Percentiles rank a stretch among this genome's conserved stretches.
Evolutionary conservation across 1,139 yeast species (phyloP).

Genomic region (Pichia sp.): DNA sequence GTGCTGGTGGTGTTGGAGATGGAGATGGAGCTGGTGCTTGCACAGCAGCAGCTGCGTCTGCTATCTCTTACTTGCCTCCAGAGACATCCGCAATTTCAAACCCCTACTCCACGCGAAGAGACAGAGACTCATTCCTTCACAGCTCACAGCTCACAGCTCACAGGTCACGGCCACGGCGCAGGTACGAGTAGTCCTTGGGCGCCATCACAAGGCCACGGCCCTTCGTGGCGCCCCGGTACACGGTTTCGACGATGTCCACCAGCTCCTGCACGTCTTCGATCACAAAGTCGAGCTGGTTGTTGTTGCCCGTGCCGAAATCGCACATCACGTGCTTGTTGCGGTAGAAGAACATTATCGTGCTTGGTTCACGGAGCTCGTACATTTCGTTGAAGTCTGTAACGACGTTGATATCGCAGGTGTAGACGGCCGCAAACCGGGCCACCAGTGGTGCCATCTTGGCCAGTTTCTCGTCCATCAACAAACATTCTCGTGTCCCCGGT

Average conservation of each 20-base stretch:
- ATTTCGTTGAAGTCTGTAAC: conserved; percentile 89
- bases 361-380: conserved; percentile 89
- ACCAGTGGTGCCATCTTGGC: conserved; percentile 77
- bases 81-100: background rate
- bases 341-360: conserved; percentile 88
- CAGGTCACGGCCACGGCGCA: conserved; percentile 9
- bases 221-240: conserved; percentile 84
- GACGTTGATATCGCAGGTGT: conserved; percentile 79
- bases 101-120: background rate
- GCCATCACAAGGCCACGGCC: conserved; percentile 90
- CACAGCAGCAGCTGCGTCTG: too few species aligned
- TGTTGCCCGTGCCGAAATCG: conserved; percentile 97
- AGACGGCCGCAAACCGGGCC: conserved; percentile 79
- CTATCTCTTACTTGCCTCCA: background rate
- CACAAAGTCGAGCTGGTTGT: conserved; percentile 81
- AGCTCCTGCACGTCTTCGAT: conserved; percentile 80
- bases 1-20: background rate
- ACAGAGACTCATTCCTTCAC: too few species aligned
- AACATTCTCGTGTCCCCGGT: conserved; percentile 68
- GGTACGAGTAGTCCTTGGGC: conserved; percentile 53
- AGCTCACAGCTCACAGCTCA: background rate
- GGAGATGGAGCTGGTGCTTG: background rate
- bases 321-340: conserved; percentile 96
- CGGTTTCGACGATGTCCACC: conserved; percentile 84
- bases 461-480: conserved; percentile 84